Percentiles rank a stretch among this genome's conserved stretches.
Conservation (phyloP, 2,329 filamentous ascomycete species). For the Ambrosiella cleistominuta region DNA sequence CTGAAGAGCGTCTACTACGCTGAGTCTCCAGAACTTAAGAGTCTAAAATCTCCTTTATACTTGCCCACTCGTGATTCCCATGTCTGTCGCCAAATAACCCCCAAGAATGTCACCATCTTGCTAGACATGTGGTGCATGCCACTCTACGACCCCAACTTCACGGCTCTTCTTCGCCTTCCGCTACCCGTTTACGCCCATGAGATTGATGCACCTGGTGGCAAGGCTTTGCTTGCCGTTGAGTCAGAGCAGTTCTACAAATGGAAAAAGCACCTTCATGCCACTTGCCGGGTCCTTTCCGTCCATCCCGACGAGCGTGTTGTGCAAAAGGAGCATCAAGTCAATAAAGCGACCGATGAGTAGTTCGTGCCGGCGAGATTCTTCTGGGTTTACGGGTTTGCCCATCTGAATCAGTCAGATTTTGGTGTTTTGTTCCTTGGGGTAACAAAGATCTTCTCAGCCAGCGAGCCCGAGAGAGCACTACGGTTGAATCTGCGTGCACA, state of each 20-base stretch:
- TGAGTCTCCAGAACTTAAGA: slow-evolving; percentile 26
- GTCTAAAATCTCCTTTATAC: slow-evolving; percentile 42
- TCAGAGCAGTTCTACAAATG: slow-evolving; percentile 67
- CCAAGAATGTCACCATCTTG: slow-evolving; percentile 46
- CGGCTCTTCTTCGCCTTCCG: slow-evolving; percentile 51
- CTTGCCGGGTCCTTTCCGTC: slow-evolving; percentile 46
- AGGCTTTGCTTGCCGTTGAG: slow-evolving; percentile 50
- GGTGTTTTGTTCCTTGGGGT: slow-evolving; percentile 64
- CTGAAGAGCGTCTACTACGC: slow-evolving; percentile 64
- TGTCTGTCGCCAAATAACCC: slow-evolving; percentile 49
- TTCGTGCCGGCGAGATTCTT: slow-evolving; percentile 48
- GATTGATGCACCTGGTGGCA: slow-evolving; percentile 33
- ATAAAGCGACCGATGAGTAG: slow-evolving; percentile 13
- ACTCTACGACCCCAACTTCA: slow-evolving; percentile 42
- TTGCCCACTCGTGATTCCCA: slow-evolving; percentile 35
- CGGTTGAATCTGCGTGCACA: slow-evolving; percentile 41
- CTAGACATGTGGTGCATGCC: slow-evolving; percentile 73
- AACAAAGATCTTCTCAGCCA: slow-evolving; percentile 38
- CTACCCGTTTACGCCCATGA: slow-evolving; percentile 47
- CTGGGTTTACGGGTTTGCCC: slow-evolving; percentile 56
- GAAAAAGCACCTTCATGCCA: slow-evolving; percentile 52
- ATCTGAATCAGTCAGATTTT: slow-evolving; percentile 71
- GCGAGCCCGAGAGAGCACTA: slow-evolving; percentile 40
- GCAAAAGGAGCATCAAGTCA: slow-evolving; percentile 21
- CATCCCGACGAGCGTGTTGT: slow-evolving; percentile 29